Percentiles rank a stretch among this genome's conserved stretches.
Evolutionary conservation across 2,329 filamentous ascomycete genomes (phyloP).

Genomic region (Lecanoromycetidae sp.): DNA sequence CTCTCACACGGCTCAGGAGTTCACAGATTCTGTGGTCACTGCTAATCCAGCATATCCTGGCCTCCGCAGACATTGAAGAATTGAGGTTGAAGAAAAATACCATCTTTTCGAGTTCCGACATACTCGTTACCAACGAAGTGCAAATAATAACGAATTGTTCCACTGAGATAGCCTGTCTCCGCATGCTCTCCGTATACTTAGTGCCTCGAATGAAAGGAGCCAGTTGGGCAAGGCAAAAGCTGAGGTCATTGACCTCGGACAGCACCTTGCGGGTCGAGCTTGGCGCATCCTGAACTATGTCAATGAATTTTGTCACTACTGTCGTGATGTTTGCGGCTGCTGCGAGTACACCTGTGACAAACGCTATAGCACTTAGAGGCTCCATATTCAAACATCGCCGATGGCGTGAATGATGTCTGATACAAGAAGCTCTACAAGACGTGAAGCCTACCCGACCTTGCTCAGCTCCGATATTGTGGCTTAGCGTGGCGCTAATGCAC

Average conservation of each 20-base stretch:
- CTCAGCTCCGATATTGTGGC: no score
- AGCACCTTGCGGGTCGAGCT: not conserved
- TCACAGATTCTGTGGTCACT: not conserved
- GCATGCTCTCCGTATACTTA: not conserved
- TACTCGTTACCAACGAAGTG: not conserved
- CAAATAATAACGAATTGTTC: not conserved
- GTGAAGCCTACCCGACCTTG: no score
- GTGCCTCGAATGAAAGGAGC: not conserved
- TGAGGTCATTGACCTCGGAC: not conserved
- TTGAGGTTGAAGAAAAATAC: constrained; percentile 1
- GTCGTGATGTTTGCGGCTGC: not conserved
- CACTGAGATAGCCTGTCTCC: not conserved
- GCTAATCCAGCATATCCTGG: not conserved
- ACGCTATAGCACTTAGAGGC: not conserved
- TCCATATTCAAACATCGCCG: not conserved
- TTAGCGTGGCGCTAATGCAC: no score
- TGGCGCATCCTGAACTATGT: not conserved
- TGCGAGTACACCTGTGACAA: not conserved
- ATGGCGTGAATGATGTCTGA: no score
- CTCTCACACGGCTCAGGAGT: not conserved
- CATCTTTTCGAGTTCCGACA: not conserved
- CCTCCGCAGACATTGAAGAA: not conserved
- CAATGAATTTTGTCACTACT: not conserved
- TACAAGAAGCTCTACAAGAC: no score
- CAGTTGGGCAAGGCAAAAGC: not conserved